Evolutionary conservation across 2,329 filamentous ascomycete genomes (phyloP), one percentile per base, ranked within the genome.

Genomic region (Apiospora hydei): DNA sequence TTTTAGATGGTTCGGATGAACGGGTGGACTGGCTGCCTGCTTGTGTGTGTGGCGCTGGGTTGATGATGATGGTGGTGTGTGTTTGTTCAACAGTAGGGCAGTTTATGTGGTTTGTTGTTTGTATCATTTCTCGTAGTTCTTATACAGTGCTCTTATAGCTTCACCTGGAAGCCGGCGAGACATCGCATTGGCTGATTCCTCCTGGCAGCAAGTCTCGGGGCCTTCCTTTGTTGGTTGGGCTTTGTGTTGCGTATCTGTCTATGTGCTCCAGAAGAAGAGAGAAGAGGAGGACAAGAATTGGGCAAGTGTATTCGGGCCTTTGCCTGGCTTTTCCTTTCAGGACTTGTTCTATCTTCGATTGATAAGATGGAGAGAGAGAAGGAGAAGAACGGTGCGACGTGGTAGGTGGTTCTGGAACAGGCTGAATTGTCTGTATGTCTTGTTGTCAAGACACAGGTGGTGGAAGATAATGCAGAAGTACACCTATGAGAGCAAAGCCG

Each of bases 401-500:
- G 57, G 57, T 41, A n/a, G 57, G 34, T 41, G 30, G 57, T 41
- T 41, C 57, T 64, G 34, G 34, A 64, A 41, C 57, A 64, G 57
- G 18, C 57, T 64, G 30, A 64, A 64, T 64, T n/a, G 57, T 64
- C 34, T 41, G 34, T 38, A 38, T 41, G 57, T 64, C 34, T 41
- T 41, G 57, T 41, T 64, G 57, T 41, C 57, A n/a, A 41, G 26
- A 61, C 18, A 18, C 53, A 61, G 51, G 51, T 34, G 53, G 53
- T 61, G 53, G 16, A 61, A 61, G 53, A 61, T 61, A 61, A 34
- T 10, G 49, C 16, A 6, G 18, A 38, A 21, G 30, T 61, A 10
- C 34, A 8, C 53, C 53, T 61, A 61, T 61, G 53, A 38, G 57
- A 64, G 57, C 57, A n/a, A 64, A 41, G 34, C 57, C 57, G 34